These are phyloP conservation scores for Ophiostoma ips DNA, from an alignment of 2,329 filamentous ascomycete genomes.

Conservation along the genomic window DNA sequence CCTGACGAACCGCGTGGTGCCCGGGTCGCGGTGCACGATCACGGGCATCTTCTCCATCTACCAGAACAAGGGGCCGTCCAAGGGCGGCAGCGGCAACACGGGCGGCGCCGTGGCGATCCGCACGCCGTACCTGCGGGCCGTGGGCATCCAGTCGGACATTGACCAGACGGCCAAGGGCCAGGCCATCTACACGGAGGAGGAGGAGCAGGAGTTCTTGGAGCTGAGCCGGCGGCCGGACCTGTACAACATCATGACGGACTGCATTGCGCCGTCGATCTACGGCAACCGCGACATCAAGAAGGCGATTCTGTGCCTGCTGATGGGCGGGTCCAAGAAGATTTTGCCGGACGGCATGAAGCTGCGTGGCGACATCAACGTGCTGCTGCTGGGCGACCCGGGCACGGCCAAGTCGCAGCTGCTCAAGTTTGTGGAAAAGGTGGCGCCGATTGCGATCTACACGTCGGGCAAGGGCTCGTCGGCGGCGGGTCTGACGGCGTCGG, in stretches of 20 bases:
- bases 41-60: slow-evolving; percentile 99
- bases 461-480: slow-evolving; percentile 97
- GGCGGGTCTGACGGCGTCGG: slow-evolving; percentile 91
- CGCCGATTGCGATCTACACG: slow-evolving; percentile 95
- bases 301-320: slow-evolving; percentile 80
- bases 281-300: slow-evolving; percentile 96
- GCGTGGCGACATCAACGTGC: slow-evolving; percentile 93
- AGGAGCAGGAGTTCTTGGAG: slow-evolving; percentile 91
- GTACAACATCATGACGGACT: slow-evolving; percentile 81
- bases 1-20: slow-evolving; percentile 87
- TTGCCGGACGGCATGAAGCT: slow-evolving; percentile 95
- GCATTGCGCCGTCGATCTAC: slow-evolving; percentile 95
- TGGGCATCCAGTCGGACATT: slow-evolving; percentile 81
- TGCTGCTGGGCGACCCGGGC: slow-evolving; percentile 91
- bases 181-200: slow-evolving; percentile 77
- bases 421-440: slow-evolving; percentile 94
- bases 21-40: slow-evolving; percentile 83
- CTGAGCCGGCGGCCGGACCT: slow-evolving; percentile 82
- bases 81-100: slow-evolving; percentile 40
- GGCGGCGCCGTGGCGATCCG: slow-evolving; percentile 83
- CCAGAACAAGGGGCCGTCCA: slow-evolving; percentile 72
- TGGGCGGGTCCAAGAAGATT: slow-evolving; percentile 96
- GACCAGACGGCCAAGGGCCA: slow-evolving; percentile 81
- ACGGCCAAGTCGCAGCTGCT: slow-evolving; percentile 95
- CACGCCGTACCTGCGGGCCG: slow-evolving; percentile 84